Evolutionary conservation across 805 yeast species (phyloP), one percentile per base, ranked within the genome.

Genomic region (Scheffersomyces amazonensis): DNA sequence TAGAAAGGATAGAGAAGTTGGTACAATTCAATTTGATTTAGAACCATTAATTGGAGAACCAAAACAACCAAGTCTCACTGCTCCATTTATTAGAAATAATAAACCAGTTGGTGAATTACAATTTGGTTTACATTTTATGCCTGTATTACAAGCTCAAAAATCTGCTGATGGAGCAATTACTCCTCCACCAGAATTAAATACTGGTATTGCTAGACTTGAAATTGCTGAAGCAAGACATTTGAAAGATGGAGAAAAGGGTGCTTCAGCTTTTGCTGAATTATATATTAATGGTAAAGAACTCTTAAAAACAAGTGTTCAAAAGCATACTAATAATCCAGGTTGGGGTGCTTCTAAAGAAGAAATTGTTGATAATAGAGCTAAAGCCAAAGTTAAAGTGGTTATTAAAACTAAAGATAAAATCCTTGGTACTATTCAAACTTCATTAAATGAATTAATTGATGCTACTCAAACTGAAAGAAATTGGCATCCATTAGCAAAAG

Each of bases 111-210:
- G 98, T 47, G 72, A 74, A 34, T 64, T 93, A 31, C 62, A 60
- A 5, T 87, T 81, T 57, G 89, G 86, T 45, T 71, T 86, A 49
- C 78, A 79, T 46, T 86, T 75, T 67, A 80, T 81, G 73, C 93
- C 95, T 29, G 82, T 93, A 11, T 64, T 88, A 43, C 71, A 78
- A 63, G 71, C 78, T 40, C 60, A 70, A 49, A 66, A 76, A 44
- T 72, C 76, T 41, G 82, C 87, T 3, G 96, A 88, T 60, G 96
- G 96, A 35, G 82, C 90, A 2, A 71, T 76, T 37, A 82, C 80
- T 47, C 88, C 95, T 34, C 86, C 95, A 32, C 96, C 96, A 32
- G 96, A 88, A 48, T 77, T 87, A 58, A 91, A 91, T 64, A 88
- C 97, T 12, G 99, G 99, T 73, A 81, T 95, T 50, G 79, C 83